These are phyloP conservation scores for Pleoardoris graminearum DNA, from an alignment of 2,329 filamentous ascomycete genomes.

Conservation along the genomic window DNA sequence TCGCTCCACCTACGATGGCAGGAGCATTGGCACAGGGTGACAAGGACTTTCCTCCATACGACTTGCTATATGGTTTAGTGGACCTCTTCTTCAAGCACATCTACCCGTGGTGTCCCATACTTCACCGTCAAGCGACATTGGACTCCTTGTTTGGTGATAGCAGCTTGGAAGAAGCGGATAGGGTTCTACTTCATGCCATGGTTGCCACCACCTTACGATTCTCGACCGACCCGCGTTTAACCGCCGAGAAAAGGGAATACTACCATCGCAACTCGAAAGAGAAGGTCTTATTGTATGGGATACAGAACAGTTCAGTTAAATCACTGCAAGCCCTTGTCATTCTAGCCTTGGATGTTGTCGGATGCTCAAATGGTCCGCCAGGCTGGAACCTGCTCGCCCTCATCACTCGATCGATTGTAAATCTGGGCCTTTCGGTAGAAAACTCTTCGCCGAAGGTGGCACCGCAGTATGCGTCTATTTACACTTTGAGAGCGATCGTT, in stretches of 20 bases:
- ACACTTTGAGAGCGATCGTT: slow-evolving; percentile 82
- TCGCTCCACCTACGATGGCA: slow-evolving; percentile 30
- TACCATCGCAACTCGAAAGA: slow-evolving; percentile 84
- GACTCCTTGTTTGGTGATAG: slow-evolving; percentile 75
- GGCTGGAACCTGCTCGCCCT: slow-evolving; percentile 91
- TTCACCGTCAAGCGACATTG: slow-evolving; percentile 81
- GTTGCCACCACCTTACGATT: slow-evolving; percentile 86
- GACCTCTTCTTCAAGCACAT: slow-evolving; percentile 67
- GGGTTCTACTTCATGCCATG: slow-evolving; percentile 82
- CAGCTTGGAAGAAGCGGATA: slow-evolving; percentile 77
- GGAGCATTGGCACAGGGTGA: slow-evolving; percentile 37
- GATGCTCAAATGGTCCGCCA: slow-evolving; percentile 84
- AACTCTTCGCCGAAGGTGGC: slow-evolving; percentile 77
- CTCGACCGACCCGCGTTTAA: slow-evolving; percentile 75
- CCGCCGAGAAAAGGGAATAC: slow-evolving; percentile 69
- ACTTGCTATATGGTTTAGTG: slow-evolving; percentile 62
- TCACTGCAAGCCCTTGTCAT: slow-evolving; percentile 86
- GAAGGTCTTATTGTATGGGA: slow-evolving; percentile 81
- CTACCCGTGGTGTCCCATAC: slow-evolving; percentile 77
- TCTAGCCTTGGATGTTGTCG: slow-evolving; percentile 80
- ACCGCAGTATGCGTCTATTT: slow-evolving; percentile 81
- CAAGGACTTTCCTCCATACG: slow-evolving; percentile 61
- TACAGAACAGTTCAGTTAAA: slow-evolving; percentile 89
- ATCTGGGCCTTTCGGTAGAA: slow-evolving; percentile 83
- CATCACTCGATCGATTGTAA: slow-evolving; percentile 85